Evolutionary conservation across 768 basidiomycete genomes (phyloP).

Genomic region (Mrakia hoshinonis): DNA sequence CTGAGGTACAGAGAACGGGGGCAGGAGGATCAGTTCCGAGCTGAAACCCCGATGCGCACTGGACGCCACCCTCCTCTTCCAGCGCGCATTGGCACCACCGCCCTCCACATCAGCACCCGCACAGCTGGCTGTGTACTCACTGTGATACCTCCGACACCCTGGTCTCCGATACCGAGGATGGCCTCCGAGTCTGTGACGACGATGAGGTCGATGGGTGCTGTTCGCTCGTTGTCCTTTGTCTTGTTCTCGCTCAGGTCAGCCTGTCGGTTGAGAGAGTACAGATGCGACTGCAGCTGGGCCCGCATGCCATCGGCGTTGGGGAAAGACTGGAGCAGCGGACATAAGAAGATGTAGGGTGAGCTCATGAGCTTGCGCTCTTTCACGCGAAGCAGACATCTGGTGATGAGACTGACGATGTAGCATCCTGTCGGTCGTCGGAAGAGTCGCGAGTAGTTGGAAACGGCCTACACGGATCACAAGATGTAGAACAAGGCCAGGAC

Average conservation of each 20-base stretch:
- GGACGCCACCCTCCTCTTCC: not conserved
- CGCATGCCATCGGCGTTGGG: conserved; percentile 29
- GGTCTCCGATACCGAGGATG: conserved; percentile 41
- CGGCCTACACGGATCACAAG: conserved; percentile 27
- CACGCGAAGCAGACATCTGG: too few species aligned
- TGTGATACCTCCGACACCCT: conserved; percentile 56
- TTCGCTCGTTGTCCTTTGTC: not conserved
- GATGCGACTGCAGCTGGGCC: conserved; percentile 28
- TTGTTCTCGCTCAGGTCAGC: conserved; percentile 25
- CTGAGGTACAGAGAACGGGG: conserved; percentile 39
- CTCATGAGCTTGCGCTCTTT: too few species aligned
- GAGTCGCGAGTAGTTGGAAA: conserved; percentile 67
- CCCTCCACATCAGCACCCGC: too few species aligned
- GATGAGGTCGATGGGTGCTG: conserved; percentile 55
- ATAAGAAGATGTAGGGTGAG: not conserved
- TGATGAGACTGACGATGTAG: conserved; percentile 38
- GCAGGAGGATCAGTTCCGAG: not conserved
- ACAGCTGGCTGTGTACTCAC: conserved; percentile 29
- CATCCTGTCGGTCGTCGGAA: conserved; percentile 66
- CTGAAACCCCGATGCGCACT: not conserved
- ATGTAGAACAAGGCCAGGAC: not conserved
- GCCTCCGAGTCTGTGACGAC: conserved; percentile 73
- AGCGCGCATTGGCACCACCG: not conserved
- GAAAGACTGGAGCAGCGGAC: conserved; percentile 9
- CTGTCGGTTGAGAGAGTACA: conserved; percentile 29